Conservation (phyloP, 768 basidiomycete species). For the Tylopilus sp. region DNA sequence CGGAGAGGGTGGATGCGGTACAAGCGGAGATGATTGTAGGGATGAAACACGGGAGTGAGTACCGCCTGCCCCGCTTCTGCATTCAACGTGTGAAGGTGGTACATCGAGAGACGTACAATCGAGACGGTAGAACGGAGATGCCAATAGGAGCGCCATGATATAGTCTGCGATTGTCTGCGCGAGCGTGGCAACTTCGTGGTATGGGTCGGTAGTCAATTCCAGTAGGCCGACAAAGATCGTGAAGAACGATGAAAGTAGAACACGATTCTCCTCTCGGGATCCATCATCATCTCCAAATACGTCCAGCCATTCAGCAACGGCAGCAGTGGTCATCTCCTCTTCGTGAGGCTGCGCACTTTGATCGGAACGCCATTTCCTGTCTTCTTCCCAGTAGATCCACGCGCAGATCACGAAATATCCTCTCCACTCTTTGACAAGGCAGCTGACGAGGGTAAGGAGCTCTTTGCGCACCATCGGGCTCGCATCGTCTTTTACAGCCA, state of each 20-base stretch:
- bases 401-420: conserved; percentile 96
- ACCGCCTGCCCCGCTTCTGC: conserved; percentile 27
- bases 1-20: conserved; percentile 45
- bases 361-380: conserved; percentile 57
- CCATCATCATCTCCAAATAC: conserved; percentile 62
- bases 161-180: conserved; percentile 93
- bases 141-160: conserved; percentile 82
- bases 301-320: conserved; percentile 77
- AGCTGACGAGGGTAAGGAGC: conserved; percentile 84
- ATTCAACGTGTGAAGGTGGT: conserved; percentile 43
- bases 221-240: conserved; percentile 86
- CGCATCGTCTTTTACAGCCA: conserved; percentile 90
- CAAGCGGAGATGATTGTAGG: conserved; percentile 46
- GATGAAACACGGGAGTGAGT: conserved; percentile 45
- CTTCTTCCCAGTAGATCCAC: conserved; percentile 95
- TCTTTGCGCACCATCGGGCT: conserved; percentile 97
- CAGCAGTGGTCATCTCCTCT: conserved; percentile 71
- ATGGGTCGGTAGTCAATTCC: conserved; percentile 90
- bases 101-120: conserved; percentile 60
- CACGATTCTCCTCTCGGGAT: conserved; percentile 72
- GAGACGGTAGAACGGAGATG: conserved; percentile 81
- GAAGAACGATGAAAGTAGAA: conserved; percentile 88
- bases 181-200: conserved; percentile 86
- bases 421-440: conserved; percentile 93
- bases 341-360: conserved; percentile 39